A percentile compares a stretch with the other conserved stretches of the same genome.
phyloP scores from a whole-genome alignment of 176 grass and related monocot species.

The Carex parvula region DNA sequence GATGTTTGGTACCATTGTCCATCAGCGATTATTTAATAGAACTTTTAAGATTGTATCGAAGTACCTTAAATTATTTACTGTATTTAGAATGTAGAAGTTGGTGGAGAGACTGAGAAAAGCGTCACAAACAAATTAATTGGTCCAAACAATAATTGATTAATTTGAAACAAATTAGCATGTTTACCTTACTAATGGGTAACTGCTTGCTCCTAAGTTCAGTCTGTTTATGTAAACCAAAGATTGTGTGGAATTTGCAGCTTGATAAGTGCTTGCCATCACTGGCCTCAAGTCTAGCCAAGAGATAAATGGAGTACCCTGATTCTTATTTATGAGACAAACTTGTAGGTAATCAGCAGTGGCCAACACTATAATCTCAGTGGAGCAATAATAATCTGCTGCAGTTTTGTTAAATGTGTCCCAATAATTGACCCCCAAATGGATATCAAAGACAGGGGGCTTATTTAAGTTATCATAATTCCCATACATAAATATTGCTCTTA shows the following conservation, averaged over 20 bases:
- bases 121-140: too few relatives aligned
- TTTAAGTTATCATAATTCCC: constrained; percentile 7
- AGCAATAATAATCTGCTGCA: neutral
- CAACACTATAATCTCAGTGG: neutral
- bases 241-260: neutral
- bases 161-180: too few relatives aligned
- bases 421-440: constrained; percentile 1
- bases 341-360: neutral
- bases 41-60: neutral
- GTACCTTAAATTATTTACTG: neutral
- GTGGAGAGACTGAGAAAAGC: neutral
- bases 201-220: neutral
- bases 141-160: neutral
- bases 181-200: neutral
- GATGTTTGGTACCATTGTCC: neutral
- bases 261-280: neutral
- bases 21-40: neutral
- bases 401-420: neutral
- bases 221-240: neutral
- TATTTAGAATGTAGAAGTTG: neutral
- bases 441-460: neutral
- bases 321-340: constrained; percentile 30
- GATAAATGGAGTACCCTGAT: constrained; percentile 24
- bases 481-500: neutral
- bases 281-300: constrained; percentile 26